Conservation (phyloP, 441 rosid genomes). For the Pelargonium citronellum region DNA sequence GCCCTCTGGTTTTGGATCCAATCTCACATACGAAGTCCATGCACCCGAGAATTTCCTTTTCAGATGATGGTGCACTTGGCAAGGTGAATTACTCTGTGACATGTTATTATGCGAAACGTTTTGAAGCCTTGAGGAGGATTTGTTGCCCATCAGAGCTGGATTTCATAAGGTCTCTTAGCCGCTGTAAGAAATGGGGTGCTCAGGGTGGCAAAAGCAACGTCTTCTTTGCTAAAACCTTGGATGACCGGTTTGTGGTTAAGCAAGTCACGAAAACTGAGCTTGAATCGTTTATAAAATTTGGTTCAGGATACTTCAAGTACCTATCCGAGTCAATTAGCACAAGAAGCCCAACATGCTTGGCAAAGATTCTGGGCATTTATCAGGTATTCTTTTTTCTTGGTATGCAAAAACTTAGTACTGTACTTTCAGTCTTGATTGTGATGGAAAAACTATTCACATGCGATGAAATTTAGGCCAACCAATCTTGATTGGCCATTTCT, state of each 20-base stretch:
- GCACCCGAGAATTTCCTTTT: conserved; percentile 71
- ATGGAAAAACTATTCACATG: no score
- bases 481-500: no score
- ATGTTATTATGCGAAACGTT: conserved; percentile 76
- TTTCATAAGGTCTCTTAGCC: conserved; percentile 87
- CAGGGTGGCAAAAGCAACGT: conserved; percentile 99
- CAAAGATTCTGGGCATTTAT: conserved; percentile 93
- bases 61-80: conserved; percentile 61
- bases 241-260: conserved; percentile 92
- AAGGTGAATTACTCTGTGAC: conserved; percentile 76
- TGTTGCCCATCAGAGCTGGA: conserved; percentile 89
- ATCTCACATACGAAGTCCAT: conserved; percentile 51
- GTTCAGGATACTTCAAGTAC: conserved; percentile 77
- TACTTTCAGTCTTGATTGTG: no score
- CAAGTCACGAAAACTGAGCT: conserved; percentile 98
- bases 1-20: conserved; percentile 60
- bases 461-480: no score
- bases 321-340: conserved; percentile 72
- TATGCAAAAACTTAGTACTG: no score
- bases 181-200: conserved; percentile 98
- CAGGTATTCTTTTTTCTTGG: no score
- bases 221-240: conserved; percentile 97
- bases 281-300: conserved; percentile 88
- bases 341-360: conserved; percentile 91
- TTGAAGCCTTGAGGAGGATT: conserved; percentile 74